A percentile compares a stretch with the other conserved stretches of the same genome.
Evolutionary conservation across 805 yeast genomes (phyloP).

Genomic region (Wickerhamiella qilinensis): DNA sequence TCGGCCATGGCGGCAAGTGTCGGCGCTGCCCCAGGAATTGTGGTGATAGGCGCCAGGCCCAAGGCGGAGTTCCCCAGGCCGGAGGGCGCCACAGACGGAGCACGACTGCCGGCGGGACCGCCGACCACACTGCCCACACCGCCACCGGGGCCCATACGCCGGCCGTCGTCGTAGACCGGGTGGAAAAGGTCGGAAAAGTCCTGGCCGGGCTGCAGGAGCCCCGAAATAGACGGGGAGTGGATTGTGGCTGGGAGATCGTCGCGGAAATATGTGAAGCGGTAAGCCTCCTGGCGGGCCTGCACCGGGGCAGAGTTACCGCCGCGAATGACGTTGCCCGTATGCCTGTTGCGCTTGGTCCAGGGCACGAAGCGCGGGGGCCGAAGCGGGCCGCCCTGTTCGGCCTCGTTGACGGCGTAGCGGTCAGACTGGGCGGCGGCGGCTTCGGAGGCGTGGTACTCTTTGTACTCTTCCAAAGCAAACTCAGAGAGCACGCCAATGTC

Average conservation of each 20-base stretch:
- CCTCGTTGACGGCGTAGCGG: slow-evolving; percentile 36
- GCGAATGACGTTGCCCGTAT: slow-evolving; percentile 1
- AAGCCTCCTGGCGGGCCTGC: slow-evolving; percentile 27
- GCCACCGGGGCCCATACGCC: not conserved
- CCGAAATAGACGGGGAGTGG: slow-evolving; percentile 78
- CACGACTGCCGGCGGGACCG: too few species aligned
- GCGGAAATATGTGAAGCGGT: slow-evolving; percentile 81
- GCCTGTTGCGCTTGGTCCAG: slow-evolving; percentile 32
- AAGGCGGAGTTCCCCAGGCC: not conserved
- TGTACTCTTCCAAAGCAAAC: slow-evolving; percentile 54
- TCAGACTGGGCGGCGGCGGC: slow-evolving; percentile 18
- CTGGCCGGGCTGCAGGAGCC: slow-evolving; percentile 49
- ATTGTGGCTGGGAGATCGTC: slow-evolving; percentile 80
- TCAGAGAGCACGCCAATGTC: slow-evolving; percentile 63
- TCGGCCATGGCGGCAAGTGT: not conserved
- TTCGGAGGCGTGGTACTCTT: slow-evolving; percentile 23
- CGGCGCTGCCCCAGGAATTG: not conserved
- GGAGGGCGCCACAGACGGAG: not conserved
- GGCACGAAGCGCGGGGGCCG: slow-evolving; percentile 66
- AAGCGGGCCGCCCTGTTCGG: slow-evolving; percentile 42
- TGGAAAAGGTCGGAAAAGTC: slow-evolving; percentile 43
- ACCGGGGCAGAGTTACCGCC: slow-evolving; percentile 8
- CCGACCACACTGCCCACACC: slow-evolving; percentile 1
- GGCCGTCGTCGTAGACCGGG: not conserved
- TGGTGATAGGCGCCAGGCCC: not conserved